phyloP scores from a whole-genome alignment of 352 stramenopile species.

The Pythium angustatum region DNA sequence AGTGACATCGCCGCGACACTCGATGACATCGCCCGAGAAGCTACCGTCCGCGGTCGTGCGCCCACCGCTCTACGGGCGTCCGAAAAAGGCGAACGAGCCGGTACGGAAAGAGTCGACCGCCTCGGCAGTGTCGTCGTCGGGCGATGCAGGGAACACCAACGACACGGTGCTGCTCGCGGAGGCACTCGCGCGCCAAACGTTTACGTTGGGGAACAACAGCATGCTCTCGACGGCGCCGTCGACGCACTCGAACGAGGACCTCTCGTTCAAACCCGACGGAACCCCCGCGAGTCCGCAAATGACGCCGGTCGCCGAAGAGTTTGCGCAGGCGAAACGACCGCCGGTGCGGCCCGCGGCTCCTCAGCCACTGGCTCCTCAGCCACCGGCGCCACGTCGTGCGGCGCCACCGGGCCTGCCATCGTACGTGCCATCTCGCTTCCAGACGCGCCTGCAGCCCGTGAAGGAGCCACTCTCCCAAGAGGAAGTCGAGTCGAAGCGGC shows the following conservation, averaged over 20 bases:
- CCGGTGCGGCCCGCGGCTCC: no score
- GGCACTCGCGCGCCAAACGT: not conserved
- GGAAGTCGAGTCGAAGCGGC: conserved; percentile 8
- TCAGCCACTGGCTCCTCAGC: no score
- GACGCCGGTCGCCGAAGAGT: no score
- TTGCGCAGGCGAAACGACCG: no score
- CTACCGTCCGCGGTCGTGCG: conserved; percentile 5
- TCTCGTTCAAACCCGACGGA: conserved; percentile 15
- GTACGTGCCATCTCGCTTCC: conserved; percentile 32
- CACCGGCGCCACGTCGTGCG: not conserved
- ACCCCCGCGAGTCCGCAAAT: no score
- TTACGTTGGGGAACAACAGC: conserved; percentile 16
- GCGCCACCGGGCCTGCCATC: conserved; percentile 15
- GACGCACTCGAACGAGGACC: conserved; percentile 22
- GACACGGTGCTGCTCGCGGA: not conserved
- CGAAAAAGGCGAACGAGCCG: conserved; percentile 20
- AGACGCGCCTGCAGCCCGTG: conserved; percentile 10
- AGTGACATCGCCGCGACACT: not conserved
- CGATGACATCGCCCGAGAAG: conserved; percentile 25
- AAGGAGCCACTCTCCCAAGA: conserved; percentile 13
- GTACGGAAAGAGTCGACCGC: conserved; percentile 1
- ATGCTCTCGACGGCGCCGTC: conserved; percentile 23
- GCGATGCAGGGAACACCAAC: conserved; percentile 7
- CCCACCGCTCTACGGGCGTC: conserved; percentile 26
- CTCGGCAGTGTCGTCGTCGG: conserved; percentile 4